A percentile compares a stretch with the other conserved stretches of the same genome.
Conservation (phyloP, 129 eudicot species). For the Pseudognaphalium luteoalbum region DNA sequence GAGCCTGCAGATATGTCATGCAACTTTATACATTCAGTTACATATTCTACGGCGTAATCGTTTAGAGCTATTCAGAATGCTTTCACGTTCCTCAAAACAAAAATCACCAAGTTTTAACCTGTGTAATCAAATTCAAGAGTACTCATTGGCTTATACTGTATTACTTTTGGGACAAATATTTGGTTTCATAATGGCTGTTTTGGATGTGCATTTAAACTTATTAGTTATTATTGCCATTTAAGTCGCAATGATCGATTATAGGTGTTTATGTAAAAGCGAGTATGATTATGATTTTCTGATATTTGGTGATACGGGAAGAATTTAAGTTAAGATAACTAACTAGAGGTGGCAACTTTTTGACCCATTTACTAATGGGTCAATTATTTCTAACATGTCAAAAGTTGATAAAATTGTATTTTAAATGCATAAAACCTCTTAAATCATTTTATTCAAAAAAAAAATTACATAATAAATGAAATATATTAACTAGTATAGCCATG, state of each 20-base stretch:
- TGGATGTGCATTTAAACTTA: neutral
- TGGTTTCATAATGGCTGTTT: neutral
- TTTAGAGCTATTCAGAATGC: neutral
- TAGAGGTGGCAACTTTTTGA: neutral
- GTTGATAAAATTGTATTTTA: neutral
- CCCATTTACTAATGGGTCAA: neutral
- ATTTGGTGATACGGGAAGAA: neutral
- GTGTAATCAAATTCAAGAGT: neutral
- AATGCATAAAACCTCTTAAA: no score
- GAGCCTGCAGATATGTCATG: constrained; percentile 55
- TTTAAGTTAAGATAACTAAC: neutral
- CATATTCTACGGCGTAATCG: neutral
- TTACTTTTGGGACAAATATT: neutral
- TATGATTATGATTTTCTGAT: neutral
- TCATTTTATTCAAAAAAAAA: no score
- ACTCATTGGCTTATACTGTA: neutral
- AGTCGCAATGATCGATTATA: neutral
- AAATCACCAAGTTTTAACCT: neutral
- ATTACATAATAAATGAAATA: no score
- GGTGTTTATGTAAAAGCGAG: neutral
- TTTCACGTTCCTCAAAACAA: neutral
- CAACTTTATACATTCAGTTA: constrained; percentile 8
- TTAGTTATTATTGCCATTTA: neutral
- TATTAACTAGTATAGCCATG: no score
- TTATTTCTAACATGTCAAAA: neutral